Percentiles rank a stretch among this genome's conserved stretches.
Conservation (phyloP, 768 basidiomycete species). For the Pisolithus orientalis region DNA sequence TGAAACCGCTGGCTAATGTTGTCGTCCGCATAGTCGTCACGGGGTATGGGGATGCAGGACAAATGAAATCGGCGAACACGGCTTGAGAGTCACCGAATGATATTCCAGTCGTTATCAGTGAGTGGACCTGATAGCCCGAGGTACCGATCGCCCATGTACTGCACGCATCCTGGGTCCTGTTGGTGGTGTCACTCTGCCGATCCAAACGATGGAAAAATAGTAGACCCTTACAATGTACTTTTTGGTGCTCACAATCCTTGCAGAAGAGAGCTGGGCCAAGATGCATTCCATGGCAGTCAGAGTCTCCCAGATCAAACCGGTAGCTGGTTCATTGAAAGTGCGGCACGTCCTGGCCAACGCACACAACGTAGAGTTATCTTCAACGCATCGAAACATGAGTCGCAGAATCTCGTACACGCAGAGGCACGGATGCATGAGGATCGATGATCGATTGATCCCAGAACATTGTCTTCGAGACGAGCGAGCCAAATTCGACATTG, state of each 20-base stretch:
- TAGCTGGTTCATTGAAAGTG: background rate
- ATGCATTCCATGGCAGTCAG: background rate
- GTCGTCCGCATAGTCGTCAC: background rate
- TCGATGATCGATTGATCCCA: too few species aligned
- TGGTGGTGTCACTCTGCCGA: too few species aligned
- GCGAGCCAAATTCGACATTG: too few species aligned
- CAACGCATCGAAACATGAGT: too few species aligned
- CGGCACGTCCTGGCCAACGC: background rate
- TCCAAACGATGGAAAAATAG: background rate
- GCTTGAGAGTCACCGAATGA: background rate
- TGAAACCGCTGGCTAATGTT: background rate
- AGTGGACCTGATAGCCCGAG: background rate
- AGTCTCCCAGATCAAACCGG: background rate
- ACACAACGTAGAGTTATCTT: too few species aligned
- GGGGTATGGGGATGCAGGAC: background rate
- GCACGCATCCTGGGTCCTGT: too few species aligned
- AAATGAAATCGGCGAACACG: background rate
- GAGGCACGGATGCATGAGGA: too few species aligned
- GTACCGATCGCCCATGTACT: too few species aligned
- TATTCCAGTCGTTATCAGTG: background rate
- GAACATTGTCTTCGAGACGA: too few species aligned
- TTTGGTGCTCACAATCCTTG: too few species aligned
- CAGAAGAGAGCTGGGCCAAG: background rate
- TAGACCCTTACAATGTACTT: background rate
- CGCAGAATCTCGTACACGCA: too few species aligned